Base-by-base conservation (phyloP, 495 filamentous ascomycete species). In the Clohesyomyces aquaticus region DNA sequence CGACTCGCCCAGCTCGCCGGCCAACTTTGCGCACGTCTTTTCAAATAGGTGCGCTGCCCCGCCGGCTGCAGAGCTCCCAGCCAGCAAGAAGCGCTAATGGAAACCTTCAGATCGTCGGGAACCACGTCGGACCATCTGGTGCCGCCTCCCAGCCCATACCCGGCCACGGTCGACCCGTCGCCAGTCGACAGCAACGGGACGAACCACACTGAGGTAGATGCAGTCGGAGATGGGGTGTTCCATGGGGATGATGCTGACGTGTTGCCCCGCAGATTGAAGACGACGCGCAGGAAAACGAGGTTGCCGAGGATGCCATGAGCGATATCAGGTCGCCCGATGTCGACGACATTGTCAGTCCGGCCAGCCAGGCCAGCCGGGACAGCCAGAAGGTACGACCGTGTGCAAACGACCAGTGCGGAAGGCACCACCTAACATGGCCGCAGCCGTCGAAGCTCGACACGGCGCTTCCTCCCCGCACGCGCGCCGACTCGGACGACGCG, bases 151-250 rank as follows among this genome's bases (percentile, higher is more conserved):
- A 75, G 73, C 47, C 76, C 76, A 16, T 78, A 78, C 54, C 75
- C 74, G 10, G 58, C 73, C 43, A 70, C 70, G 22, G 82, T 87
- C 60, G 88, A 88, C 50, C 88, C 88, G 21, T 91, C 88, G 26
- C 88, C 88, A 35, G 87, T 90, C 18, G 89, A 88, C 42, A 90
- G 88, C 25, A 88, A 87, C 69, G 87, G 87, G 47, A 89, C 88
- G 21, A 66, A 38, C 51, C 58, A 50, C 3, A 69, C 69, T 28
- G 66, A 72, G 57, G 62, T 62, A 85, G 87, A 60, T 27, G 82
- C 77, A 21, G 88, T 85, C 18, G 85, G 32, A 45, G 22, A 1
- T 16, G 14, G n/a, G 21, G 12, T 38, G 18, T 1, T 10, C 2
- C 21, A 23, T 23, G 38, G 10, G n/a, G 52, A 62, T 70, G 28